A percentile compares a stretch with the other conserved stretches of the same genome.
Conservation (phyloP, 148 eudicot species). For the Euryodendron excelsum region DNA sequence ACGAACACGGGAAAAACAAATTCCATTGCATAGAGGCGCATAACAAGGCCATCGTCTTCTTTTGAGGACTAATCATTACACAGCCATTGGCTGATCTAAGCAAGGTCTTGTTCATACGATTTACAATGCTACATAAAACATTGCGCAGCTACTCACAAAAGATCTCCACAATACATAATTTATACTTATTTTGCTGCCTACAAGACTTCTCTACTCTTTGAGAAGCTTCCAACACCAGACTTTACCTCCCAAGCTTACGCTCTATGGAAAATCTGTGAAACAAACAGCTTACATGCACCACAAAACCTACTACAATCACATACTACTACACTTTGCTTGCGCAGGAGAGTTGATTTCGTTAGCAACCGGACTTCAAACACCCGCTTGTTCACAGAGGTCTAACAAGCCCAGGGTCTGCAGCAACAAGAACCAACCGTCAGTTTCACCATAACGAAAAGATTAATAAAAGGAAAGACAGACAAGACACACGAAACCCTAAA, state of each 20-base stretch:
- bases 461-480: neutral
- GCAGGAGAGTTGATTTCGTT: slow-evolving; percentile 15
- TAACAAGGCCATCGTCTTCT: slow-evolving; percentile 14
- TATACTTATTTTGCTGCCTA: slow-evolving; percentile 28
- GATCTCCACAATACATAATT: slow-evolving; percentile 20
- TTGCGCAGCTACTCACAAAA: slow-evolving; percentile 9
- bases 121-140: neutral
- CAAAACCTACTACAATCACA: slow-evolving; percentile 33
- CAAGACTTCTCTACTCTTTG: slow-evolving; percentile 34
- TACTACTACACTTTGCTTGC: slow-evolving; percentile 29
- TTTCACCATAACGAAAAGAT: neutral
- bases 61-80: slow-evolving; percentile 19
- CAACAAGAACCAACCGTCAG: slow-evolving; percentile 7
- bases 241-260: slow-evolving; percentile 51
- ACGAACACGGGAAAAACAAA: too few species aligned
- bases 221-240: slow-evolving; percentile 41
- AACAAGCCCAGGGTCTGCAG: slow-evolving; percentile 89
- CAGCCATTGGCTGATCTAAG: neutral
- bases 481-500: neutral
- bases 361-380: slow-evolving; percentile 37
- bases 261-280: slow-evolving; percentile 37
- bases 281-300: slow-evolving; percentile 33
- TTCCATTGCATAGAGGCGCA: slow-evolving; percentile 20
- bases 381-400: slow-evolving; percentile 87
- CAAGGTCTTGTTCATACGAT: neutral